phyloP scores from a whole-genome alignment of 164 flowering plant genomes.

The Akebia trifoliata region DNA sequence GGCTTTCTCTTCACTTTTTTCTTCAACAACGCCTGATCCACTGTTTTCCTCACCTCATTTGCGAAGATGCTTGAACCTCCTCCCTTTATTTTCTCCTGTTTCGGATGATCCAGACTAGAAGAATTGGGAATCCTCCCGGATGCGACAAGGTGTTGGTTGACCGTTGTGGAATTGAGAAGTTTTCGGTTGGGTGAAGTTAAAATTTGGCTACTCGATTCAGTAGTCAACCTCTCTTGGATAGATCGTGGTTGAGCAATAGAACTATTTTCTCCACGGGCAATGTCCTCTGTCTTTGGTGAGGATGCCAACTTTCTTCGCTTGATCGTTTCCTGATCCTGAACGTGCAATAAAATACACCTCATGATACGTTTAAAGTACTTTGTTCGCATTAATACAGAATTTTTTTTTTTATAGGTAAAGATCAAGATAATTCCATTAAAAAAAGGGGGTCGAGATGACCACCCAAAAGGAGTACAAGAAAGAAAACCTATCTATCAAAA shows the following conservation, averaged over 20 bases:
- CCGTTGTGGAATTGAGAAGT: slow-evolving; percentile 14
- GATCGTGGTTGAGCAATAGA: slow-evolving; percentile 29
- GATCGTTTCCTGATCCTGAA: slow-evolving; percentile 43
- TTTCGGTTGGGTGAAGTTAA: slow-evolving; percentile 22
- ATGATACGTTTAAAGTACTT: no score
- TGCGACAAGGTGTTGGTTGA: slow-evolving; percentile 2
- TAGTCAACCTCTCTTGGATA: slow-evolving; percentile 26
- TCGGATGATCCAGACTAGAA: slow-evolving; percentile 29
- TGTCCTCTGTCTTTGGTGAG: slow-evolving; percentile 31
- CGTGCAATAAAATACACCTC: background rate
- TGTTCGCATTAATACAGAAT: no score
- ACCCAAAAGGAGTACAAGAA: no score
- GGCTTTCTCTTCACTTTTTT: slow-evolving; percentile 49
- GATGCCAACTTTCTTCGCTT: slow-evolving; percentile 40
- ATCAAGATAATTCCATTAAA: background rate
- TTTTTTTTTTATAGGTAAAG: no score
- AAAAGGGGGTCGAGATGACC: no score
- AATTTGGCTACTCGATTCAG: slow-evolving; percentile 28
- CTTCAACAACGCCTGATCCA: slow-evolving; percentile 28
- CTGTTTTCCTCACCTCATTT: slow-evolving; percentile 20
- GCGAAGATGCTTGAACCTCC: slow-evolving; percentile 24
- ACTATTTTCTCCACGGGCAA: slow-evolving; percentile 27
- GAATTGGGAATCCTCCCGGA: slow-evolving; percentile 23
- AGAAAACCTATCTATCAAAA: no score
- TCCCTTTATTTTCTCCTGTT: slow-evolving; percentile 43